These are phyloP conservation scores for Arxiozyma slooffiae DNA, from an alignment of 1,139 yeast species.

Conservation along the genomic window DNA sequence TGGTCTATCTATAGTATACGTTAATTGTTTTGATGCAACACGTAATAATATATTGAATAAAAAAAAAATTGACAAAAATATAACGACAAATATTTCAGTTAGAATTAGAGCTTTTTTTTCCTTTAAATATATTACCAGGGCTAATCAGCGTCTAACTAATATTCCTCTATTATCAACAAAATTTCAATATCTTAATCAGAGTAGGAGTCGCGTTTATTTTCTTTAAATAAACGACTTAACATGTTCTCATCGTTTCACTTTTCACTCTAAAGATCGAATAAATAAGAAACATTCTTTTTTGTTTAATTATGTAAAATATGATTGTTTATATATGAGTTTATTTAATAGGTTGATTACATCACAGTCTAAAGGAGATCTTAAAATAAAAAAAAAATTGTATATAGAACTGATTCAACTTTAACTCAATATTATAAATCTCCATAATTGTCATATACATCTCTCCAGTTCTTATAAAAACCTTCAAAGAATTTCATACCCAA, in stretches of 20 bases:
- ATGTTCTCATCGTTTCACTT: background rate
- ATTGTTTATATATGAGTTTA: too few relatives aligned
- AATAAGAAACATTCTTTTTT: background rate
- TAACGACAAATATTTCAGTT: too few relatives aligned
- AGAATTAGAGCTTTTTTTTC: too few relatives aligned
- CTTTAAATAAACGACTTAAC: too few relatives aligned
- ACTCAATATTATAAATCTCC: conserved; percentile 32
- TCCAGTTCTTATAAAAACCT: conserved; percentile 56
- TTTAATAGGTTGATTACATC: background rate
- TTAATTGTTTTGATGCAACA: background rate
- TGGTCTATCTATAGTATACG: too few relatives aligned
- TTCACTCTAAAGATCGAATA: background rate
- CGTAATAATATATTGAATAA: background rate
- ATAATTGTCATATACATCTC: conserved; percentile 37
- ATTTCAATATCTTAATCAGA: background rate
- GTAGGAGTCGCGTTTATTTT: background rate
- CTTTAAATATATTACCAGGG: too few relatives aligned
- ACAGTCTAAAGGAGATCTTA: background rate
- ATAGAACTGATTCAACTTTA: background rate
- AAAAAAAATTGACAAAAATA: too few relatives aligned
- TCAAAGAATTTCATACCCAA: conserved; percentile 56
- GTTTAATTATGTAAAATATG: too few relatives aligned
- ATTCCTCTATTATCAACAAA: too few relatives aligned
- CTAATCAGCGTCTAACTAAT: background rate
- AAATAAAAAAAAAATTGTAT: too few relatives aligned